Base-by-base conservation (phyloP, 768 basidiomycete genomes). In the Collybia mongolica region DNA sequence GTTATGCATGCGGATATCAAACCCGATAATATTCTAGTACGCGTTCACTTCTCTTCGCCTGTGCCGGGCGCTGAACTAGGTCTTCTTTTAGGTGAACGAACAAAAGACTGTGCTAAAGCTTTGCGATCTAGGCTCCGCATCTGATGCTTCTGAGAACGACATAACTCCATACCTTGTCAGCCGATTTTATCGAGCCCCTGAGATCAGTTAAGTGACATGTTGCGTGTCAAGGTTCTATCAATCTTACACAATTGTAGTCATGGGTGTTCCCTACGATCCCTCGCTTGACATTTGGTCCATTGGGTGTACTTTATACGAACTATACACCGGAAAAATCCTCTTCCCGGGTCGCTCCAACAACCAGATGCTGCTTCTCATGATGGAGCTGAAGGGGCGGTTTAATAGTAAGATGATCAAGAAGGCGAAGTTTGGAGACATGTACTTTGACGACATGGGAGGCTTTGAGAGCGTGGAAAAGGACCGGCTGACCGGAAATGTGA, bases 1-100 rank as follows among this genome's bases (percentile, higher is more conserved):
- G 84, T 98, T 52, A 97, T 98, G 83, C 97, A 99, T 61, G 97
- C 97, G 6, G 97, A 99, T 64, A 91, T 99, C 65, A 98, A 98
- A 68, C 97, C 97, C 17, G 97, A 98, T 66, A 98, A 98, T 65
- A 96, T 99, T 38, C 67, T 98, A 61, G 95, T 94, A 54, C 26
- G 86, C 78, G 29, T 41, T n/a, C 51, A 24, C 8, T 46, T 18
- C 2, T 32, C 22, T 51, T 36, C 57, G 40, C 35, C 48, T 38
- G 35, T 22, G 6, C 24, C 20, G 6, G 14, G 11, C 32, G 11
- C 32, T 32, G 11, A 32, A 9, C 5, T 32, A 12, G 32, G 32
- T 14, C 32, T 6, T 32, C 14, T 39, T 24, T 22, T 47, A 98
- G 94, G 94, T 98, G 24, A 97, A 94, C 56, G 95, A 98, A 58